Base-by-base conservation (phyloP, 345 rosid species). In the Trapa incisa region DNA sequence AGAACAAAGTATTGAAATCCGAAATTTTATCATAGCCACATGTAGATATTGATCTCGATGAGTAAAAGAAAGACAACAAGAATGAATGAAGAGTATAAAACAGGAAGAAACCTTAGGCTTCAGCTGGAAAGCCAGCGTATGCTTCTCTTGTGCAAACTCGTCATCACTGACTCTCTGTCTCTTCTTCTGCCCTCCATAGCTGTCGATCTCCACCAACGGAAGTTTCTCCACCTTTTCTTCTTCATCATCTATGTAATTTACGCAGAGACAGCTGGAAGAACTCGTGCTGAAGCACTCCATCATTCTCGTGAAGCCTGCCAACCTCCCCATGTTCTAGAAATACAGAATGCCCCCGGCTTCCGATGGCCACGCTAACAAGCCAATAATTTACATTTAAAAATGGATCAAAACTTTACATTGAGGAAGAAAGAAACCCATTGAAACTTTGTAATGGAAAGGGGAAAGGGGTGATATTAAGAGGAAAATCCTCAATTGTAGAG, bases 61-160 rank as follows among this genome's bases (percentile, higher is more conserved):
- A 41, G 43, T 41, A 41, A 4, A 8, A 41, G 2, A 41, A 4
- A 41, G 43, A 8, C 43, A 41, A 41, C 7, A 41, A 41, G 43
- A 41, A 41, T 3, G 6, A 41, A 41, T 4, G 4, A 8, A 41
- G 43, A 41, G 43, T 41, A 8, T 41, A 41, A 41, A 41, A 3
- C 43, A 41, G 43, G 1, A 22, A 41, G 8, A 1, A 65, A 87
- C 98, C 92, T 89, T 84, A 35, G 96, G 96, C 82, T 89, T 92
- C 66, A 82, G 77, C 53, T 86, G 93, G 77, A 86, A 86, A 61
- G 86, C 96, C 75, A 86, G 69, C 39, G 93, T 88, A 77, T 85
- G 89, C 32, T 86, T 80, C 65, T 61, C 74, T 68, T 84, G 70
- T 67, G 86, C 71, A 68, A 86, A 86, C 50, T 33, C 13, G 37